Percentiles rank a stretch among this genome's conserved stretches.
Conservation (phyloP, 306 rosid genomes). For the Corylus americana region DNA sequence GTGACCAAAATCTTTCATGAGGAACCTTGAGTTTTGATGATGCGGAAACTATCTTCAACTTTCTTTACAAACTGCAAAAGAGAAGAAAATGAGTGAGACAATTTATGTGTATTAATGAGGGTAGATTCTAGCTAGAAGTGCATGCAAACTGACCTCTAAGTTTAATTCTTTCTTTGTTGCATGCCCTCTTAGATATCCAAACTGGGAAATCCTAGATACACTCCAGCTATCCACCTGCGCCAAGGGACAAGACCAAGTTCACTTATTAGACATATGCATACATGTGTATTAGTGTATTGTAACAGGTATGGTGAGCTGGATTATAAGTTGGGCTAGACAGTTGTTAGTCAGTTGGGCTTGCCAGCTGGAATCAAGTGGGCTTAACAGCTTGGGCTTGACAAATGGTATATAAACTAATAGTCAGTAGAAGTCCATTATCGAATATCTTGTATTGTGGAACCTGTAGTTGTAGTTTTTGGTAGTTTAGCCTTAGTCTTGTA, state of each 20-base stretch:
- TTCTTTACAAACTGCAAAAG: slow-evolving; percentile 59
- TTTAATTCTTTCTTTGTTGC: slow-evolving; percentile 55
- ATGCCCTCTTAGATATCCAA: slow-evolving; percentile 66
- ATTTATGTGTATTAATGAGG: neutral
- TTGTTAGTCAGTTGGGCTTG: no score
- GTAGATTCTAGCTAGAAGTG: neutral
- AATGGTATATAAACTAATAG: no score
- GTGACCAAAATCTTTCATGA: neutral
- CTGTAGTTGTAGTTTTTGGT: no score
- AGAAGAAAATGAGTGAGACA: slow-evolving; percentile 6
- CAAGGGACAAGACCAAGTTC: neutral
- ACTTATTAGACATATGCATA: neutral
- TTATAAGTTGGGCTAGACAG: no score
- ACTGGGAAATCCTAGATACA: slow-evolving; percentile 52
- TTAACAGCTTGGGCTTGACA: no score
- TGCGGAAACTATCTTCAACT: slow-evolving; percentile 60
- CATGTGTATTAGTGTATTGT: no score
- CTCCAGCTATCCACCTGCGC: slow-evolving; percentile 62
- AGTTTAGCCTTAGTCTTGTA: no score
- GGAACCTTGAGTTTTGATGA: slow-evolving; percentile 42
- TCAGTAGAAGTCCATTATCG: no score
- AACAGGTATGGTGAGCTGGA: no score
- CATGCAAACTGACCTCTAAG: slow-evolving; percentile 55
- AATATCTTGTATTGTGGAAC: no score
- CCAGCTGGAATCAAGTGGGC: no score